These are phyloP conservation scores for Raffaelea albimanens DNA, from an alignment of 2,329 filamentous ascomycete genomes.

Conservation along the genomic window DNA sequence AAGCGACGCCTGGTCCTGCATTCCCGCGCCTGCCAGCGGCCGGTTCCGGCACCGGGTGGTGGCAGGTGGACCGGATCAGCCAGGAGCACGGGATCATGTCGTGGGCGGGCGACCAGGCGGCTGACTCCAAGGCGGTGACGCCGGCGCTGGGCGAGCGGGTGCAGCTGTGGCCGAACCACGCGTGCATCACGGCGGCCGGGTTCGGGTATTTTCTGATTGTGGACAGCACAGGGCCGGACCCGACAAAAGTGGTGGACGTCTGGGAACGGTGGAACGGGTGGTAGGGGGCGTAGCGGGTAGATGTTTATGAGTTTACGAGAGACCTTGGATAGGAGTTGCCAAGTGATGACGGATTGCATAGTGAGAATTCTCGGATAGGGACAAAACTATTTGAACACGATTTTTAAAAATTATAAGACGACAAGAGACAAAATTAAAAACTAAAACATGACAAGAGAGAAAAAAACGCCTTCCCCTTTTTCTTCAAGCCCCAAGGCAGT, in stretches of 20 bases:
- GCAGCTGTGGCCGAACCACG: conserved; percentile 70
- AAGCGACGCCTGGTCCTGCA: conserved; percentile 13
- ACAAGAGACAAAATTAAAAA: neutral
- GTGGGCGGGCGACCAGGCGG: conserved; percentile 40
- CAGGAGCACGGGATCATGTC: conserved; percentile 70
- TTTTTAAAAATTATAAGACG: no score
- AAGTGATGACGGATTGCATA: no score
- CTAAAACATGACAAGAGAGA: neutral
- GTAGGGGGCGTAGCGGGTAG: no score
- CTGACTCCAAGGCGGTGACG: no score
- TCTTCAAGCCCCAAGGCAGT: no score
- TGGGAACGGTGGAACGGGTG: conserved; percentile 65
- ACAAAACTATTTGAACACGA: neutral
- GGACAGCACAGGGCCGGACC: conserved; percentile 46
- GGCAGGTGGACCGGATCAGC: conserved; percentile 62
- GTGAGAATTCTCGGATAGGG: neutral
- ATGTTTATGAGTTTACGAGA: no score
- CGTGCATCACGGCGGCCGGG: conserved; percentile 64
- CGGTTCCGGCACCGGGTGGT: conserved; percentile 35
- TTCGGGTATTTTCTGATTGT: conserved; percentile 68
- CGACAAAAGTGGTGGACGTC: conserved; percentile 61
- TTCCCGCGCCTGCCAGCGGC: conserved; percentile 23
- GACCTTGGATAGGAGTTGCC: no score
- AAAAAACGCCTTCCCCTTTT: neutral
- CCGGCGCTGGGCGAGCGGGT: conserved; percentile 56